Base-by-base conservation (phyloP, 2,329 filamentous ascomycete species). In the Fusarium concolor region DNA sequence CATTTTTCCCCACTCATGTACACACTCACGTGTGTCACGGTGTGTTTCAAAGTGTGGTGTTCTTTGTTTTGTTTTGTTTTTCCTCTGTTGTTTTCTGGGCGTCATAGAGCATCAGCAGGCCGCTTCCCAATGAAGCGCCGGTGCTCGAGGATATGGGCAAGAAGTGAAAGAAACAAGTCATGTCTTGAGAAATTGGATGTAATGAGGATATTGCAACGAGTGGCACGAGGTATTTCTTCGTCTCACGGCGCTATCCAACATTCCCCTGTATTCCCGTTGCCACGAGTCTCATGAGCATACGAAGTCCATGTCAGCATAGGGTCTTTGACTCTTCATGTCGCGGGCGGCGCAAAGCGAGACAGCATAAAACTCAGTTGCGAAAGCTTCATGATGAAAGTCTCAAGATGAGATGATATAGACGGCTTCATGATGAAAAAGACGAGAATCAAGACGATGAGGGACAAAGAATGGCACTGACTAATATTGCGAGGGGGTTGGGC, bases 401-500 rank as follows among this genome's bases (percentile, higher is more conserved):
- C 26, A 29, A 17, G 18, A 42, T 24, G 28, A 22, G 28, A 39
- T 38, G 37, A 18, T 29, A 59, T 26, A 26, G 18, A 47, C 24
- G 22, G 18, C 22, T 37, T 39, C 8, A 26, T 45, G 42, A 35
- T 44, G 42, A 45, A 50, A 18, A 31, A 56, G 10, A 20, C 35
- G 22, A 49, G 44, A 42, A 49, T 17, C 17, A 20, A 24, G 26
- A 52, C 18, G 63, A 52, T 67, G 63, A 62, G 38, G 39, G 42
- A 63, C 60, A 47, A 66, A 62, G 39, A 33, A 41, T 31, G 17
- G 17, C 18, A 46, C 42, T 60, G 49, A 62, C 43, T 39, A 56
- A 62, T 62, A 28, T 29, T 35, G 59, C 28, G 56, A 52, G 64
- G 64, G 55, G 42, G 38, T 62, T 54, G 43, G 57, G 45, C 46